Percentiles rank a stretch among this genome's conserved stretches.
phyloP scores from a whole-genome alignment of 768 basidiomycete genomes.

The Stropharia rugosoannulata region DNA sequence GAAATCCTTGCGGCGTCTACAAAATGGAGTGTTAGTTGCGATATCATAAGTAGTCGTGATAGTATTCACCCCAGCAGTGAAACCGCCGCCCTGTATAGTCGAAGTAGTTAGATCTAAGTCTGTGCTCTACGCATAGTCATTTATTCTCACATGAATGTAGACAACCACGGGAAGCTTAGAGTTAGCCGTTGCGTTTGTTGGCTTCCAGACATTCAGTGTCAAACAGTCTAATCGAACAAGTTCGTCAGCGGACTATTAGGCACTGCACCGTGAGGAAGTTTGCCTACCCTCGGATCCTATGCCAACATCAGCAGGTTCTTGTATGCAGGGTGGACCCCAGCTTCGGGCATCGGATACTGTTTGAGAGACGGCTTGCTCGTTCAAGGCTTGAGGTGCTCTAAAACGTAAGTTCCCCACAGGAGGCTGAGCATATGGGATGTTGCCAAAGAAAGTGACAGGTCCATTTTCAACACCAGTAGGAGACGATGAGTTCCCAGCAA shows the following conservation, averaged over 20 bases:
- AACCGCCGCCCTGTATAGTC: background rate
- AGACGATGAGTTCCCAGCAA: conserved; percentile 38
- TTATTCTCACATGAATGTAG: conserved; percentile 25
- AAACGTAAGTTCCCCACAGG: conserved; percentile 47
- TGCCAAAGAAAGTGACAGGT: conserved; percentile 33
- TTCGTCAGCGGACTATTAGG: conserved; percentile 21
- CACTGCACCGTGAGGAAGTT: no score
- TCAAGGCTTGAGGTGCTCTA: conserved; percentile 37
- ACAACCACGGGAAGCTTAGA: conserved; percentile 35
- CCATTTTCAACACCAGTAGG: conserved; percentile 32
- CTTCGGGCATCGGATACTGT: conserved; percentile 39
- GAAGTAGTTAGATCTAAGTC: background rate
- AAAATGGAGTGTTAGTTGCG: background rate
- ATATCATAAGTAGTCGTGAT: conserved; percentile 22
- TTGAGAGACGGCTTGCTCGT: conserved; percentile 25
- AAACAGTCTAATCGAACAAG: conserved; percentile 43
- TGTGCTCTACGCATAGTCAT: background rate
- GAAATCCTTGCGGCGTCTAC: conserved; percentile 46
- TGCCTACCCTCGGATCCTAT: conserved; percentile 42
- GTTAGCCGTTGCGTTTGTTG: conserved; percentile 29
- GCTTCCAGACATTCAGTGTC: conserved; percentile 55
- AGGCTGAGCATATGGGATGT: conserved; percentile 53
- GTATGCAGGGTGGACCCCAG: conserved; percentile 46
- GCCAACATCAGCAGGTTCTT: conserved; percentile 43
- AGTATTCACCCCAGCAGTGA: conserved; percentile 41